Base-by-base conservation (phyloP, 2,329 filamentous ascomycete genomes). In the Cytospora chrysosperma region DNA sequence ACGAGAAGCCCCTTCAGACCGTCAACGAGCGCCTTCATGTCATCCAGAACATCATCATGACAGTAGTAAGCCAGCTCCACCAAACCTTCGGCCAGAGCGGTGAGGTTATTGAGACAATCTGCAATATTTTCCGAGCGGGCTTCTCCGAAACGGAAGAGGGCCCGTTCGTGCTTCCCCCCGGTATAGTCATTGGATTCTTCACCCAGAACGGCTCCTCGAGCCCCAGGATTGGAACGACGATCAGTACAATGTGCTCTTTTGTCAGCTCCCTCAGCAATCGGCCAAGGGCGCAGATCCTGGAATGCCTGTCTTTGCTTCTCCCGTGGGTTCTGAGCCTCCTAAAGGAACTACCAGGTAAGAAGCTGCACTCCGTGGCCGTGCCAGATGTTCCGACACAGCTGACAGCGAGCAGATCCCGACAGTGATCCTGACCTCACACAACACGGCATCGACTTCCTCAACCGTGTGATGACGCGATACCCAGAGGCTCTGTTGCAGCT, bases 61-160 rank as follows among this genome's bases (percentile, higher is more conserved):
- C 72, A 6, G 77, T 83, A 15, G 74, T 86, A 37, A 72, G 78
- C 13, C 75, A 79, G n/a, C 67, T 83, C 5, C 82, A 83, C 65
- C 66, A 71, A 3, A 71, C 84, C 0, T 88, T 92, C 53, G 81
- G 79, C 4, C 76, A 75, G 2, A 86, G 84, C 63, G 83, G 85
- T 26, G 91, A 93, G 68, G 83, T 92, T 13, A 82, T 89, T 26
- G 90, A 93, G 70, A 81, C 85, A 4, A 86, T 88, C 37, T 95
- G 91, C 75, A 82, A 81, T 63, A 85, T 93, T 55, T 81, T 94
- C 56, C 85, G 88, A 49, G 84, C 87, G 24, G 92, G 92, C 0
- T 93, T 93, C 70, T 88, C 88, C 1, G 92, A 96, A 73, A 83
- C 81, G 0, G 84, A 87, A 28, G 85, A 89, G 3, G 91, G 91